A percentile compares a stretch with the other conserved stretches of the same genome.
phyloP scores from a whole-genome alignment of 352 stramenopile genomes.

The Phytophthora boehmeriae region DNA sequence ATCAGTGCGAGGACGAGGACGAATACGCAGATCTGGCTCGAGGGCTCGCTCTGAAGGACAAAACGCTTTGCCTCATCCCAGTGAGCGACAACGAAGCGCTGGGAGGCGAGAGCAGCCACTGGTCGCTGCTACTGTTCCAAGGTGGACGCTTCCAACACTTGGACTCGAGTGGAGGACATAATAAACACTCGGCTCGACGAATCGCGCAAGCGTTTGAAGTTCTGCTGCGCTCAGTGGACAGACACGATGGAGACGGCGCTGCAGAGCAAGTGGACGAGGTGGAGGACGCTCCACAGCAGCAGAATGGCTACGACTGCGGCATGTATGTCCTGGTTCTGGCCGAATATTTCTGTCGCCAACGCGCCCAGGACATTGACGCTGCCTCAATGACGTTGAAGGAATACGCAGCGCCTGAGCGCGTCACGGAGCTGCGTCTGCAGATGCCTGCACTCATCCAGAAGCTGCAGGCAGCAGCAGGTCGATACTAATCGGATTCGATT shows the following conservation, averaged over 20 bases:
- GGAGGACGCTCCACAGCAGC: conserved; percentile 62
- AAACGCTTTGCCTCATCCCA: conserved; percentile 61
- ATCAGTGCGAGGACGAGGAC: conserved; percentile 85
- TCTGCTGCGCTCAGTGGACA: conserved; percentile 32
- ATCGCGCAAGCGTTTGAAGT: conserved; percentile 48
- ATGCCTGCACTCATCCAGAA: conserved; percentile 53
- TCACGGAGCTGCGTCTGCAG: conserved; percentile 49
- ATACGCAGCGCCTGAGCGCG: conserved; percentile 55
- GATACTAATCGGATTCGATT: not conserved
- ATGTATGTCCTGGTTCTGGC: conserved; percentile 77
- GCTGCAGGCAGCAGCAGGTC: conserved; percentile 20
- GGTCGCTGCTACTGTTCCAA: conserved; percentile 72
- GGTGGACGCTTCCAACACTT: conserved; percentile 58
- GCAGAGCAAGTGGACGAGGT: conserved; percentile 35
- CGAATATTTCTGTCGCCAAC: conserved; percentile 58
- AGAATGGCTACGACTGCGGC: conserved; percentile 83
- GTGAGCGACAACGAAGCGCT: conserved; percentile 76
- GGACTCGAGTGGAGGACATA: conserved; percentile 75
- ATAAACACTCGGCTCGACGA: conserved; percentile 50
- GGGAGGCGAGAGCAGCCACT: conserved; percentile 66
- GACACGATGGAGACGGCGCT: conserved; percentile 12
- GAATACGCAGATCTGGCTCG: conserved; percentile 67
- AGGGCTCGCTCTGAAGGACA: conserved; percentile 43
- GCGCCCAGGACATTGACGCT: conserved; percentile 14
- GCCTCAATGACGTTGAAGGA: conserved; percentile 26